Base-by-base conservation (phyloP, 257 asterid species). In the Ilex aquifolium region DNA sequence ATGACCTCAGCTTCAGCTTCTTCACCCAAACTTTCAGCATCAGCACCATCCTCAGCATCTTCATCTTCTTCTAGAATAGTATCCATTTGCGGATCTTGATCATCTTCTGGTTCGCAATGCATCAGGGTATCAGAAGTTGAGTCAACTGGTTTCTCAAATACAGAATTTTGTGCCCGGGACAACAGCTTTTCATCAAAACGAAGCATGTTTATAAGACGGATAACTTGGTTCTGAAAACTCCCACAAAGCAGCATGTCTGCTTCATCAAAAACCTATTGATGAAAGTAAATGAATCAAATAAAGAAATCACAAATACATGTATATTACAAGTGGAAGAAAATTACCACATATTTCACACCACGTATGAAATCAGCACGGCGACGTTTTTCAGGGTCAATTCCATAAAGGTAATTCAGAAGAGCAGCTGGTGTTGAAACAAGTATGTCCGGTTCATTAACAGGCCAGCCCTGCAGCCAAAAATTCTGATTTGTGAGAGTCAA, bases 201-300 rank as follows among this genome's bases (percentile, higher is more conserved):
- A 57, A 89, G 80, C 95, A 87, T 85, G 69, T 89, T 76, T 68
- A 92, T 85, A 59, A 92, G 89, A 63, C 91, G 95, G 69, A 89
- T 69, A 50, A 92, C 83, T 80, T 92, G 99, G 85, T 89, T 89
- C 80, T 92, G 97, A 59, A 89, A 92, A 73, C 97, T 82, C 65
- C 99, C 96, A 70, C 95, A 87, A 40, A 92, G 96, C 44, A 92
- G 83, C 83, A 89, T 73, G 84, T 89, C 99, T 52, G 96, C 99
- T 83, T 92, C 99, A 63, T 92, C 99, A 77, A 92, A 89, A 71
- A 92, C 96, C 97, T 92, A 72, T 40, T 7, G 62, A 57, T 68
- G 64, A 27, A 30, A 55, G 27, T 7, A 48, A 64, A 46, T 15
- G 56, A 59, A 31, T 68, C 54, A 72, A 52, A 32, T 12, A 48